Evolutionary conservation across 805 yeast genomes (phyloP), one percentile per base, ranked within the genome.

Genomic region (Scheffersomyces ergatensis): DNA sequence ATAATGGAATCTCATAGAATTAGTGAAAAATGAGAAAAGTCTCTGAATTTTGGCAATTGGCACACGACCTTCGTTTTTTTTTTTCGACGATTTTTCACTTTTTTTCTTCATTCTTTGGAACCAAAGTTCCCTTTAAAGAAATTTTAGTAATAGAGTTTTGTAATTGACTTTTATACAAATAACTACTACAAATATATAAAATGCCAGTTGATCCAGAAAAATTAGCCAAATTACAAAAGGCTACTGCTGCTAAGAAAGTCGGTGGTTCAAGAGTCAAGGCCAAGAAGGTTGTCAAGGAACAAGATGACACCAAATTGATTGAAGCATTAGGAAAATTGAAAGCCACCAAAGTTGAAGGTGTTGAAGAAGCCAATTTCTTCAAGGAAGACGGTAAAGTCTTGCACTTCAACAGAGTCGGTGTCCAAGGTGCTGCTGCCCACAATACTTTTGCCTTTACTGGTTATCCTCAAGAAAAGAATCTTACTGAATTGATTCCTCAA

Each of bases 311-410:
- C 69, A 89, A 90, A 74, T 78, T 92, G 67, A 89, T 88, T 74
- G 86, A 83, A 57, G 81, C 92, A 61, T 77, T 92, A 72, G 84
- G 82, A 68, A 89, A 90, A 76, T 77, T 92, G 67, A 84, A 86
- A 71, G 95, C 90, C 52, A 87, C 85, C 71, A 85, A 89, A 59
- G 73, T 92, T 57, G 89, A 85, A 54, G 89, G 86, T 60, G 83
- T 92, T 60, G 95, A 89, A 67, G 97, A 92, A 77, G 98, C 96
- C 62, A 92, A 90, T 82, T 87, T 92, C 78, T 90, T 93, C 86
- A 85, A 78, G 71, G 96, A 89, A 51, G 97, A 92, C 69, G 97
- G 97, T 64, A 85, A 83, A 65, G 97, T 93, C 51, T 75, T 92
- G 70, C 97, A 92, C 77, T 89, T 93, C 80, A 82, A 86, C 78